A percentile compares a stretch with the other conserved stretches of the same genome.
These are phyloP conservation scores for Rubus idaeus DNA, from an alignment of 306 rosid genomes.

Conservation along the genomic window DNA sequence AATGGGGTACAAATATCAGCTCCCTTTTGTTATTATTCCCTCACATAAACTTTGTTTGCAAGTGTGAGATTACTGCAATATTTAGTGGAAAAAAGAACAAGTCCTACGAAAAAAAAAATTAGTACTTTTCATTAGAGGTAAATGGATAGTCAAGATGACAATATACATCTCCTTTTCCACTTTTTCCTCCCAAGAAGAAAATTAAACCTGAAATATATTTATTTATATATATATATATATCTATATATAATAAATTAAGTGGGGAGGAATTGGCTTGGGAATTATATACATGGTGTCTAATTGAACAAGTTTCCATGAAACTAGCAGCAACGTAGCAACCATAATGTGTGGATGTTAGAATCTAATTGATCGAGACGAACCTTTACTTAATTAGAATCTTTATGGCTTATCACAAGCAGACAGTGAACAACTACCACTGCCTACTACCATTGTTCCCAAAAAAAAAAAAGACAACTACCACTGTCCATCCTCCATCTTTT, in stretches of 20 bases:
- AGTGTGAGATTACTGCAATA: not conserved
- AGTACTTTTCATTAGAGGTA: not conserved
- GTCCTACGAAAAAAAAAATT: too few species aligned
- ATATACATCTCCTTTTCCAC: not conserved
- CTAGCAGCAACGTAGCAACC: not conserved
- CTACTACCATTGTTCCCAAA: too few species aligned
- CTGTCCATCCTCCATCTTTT: not conserved
- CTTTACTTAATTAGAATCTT: slow-evolving; percentile 4
- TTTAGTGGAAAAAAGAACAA: not conserved
- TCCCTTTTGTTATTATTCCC: too few species aligned
- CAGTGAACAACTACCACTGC: slow-evolving; percentile 8
- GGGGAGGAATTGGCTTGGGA: not conserved
- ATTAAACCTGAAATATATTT: not conserved
- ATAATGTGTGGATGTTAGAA: slow-evolving; percentile 11
- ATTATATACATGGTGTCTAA: slow-evolving; percentile 14
- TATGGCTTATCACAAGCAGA: not conserved
- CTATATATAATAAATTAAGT: too few species aligned
- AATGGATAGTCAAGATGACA: not conserved
- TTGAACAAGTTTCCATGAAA: slow-evolving; percentile 13
- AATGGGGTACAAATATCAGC: too few species aligned
- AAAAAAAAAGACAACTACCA: too few species aligned
- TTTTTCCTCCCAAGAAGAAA: not conserved
- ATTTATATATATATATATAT: not conserved
- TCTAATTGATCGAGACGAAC: not conserved
- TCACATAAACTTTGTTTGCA: not conserved